phyloP scores from a whole-genome alignment of 202 grass and related monocot species.

The Schoenoplectus tabernaemontani region DNA sequence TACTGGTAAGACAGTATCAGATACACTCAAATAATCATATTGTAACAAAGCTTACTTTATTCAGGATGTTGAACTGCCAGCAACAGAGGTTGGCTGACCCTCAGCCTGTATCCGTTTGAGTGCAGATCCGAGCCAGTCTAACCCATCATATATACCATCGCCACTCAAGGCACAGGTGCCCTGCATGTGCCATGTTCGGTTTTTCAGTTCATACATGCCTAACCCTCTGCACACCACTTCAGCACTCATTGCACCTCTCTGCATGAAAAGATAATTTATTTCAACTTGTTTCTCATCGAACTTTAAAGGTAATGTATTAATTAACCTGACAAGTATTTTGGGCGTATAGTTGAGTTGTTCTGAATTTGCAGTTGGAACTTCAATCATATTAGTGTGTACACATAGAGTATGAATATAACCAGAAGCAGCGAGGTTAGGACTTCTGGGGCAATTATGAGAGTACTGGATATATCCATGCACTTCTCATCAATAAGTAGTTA shows the following conservation, averaged over 20 bases:
- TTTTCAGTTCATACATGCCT: conserved; percentile 53
- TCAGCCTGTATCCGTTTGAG: conserved; percentile 56
- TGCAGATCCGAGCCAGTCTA: conserved; percentile 80
- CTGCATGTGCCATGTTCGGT: conserved; percentile 78
- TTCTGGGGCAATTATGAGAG: not conserved
- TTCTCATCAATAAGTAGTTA: not conserved
- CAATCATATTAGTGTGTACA: not conserved
- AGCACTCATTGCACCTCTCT: conserved; percentile 68
- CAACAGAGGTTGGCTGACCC: conserved; percentile 48
- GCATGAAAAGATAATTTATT: not conserved
- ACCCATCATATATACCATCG: conserved; percentile 71
- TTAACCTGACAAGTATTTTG: not conserved
- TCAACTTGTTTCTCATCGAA: not conserved
- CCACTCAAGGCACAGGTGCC: conserved; percentile 62
- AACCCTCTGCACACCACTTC: conserved; percentile 56
- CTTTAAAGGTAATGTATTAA: not conserved
- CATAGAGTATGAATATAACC: not conserved
- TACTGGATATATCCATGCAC: not conserved
- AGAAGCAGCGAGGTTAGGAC: not conserved
- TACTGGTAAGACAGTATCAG: not conserved
- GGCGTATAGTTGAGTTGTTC: not conserved
- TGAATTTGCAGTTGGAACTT: not conserved
- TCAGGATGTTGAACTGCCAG: conserved; percentile 46
- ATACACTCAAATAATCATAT: not conserved
- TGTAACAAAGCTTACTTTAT: not conserved